phyloP scores from a whole-genome alignment of 1,139 yeast species.

The Nadsonia commutata region DNA sequence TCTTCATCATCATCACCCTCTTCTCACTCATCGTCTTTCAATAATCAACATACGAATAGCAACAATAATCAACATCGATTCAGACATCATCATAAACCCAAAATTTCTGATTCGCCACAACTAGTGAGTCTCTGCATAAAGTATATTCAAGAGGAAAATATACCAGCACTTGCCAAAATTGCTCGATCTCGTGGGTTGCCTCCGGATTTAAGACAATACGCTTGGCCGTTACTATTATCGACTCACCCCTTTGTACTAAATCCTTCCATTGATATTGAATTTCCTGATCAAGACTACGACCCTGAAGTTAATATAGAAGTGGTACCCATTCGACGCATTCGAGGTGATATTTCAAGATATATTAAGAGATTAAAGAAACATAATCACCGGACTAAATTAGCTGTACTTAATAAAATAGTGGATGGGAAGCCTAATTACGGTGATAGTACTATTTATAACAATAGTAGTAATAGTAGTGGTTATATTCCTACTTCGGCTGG shows the following conservation, averaged over 20 bases:
- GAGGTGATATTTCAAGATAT: constrained; percentile 21
- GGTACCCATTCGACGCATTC: constrained; percentile 18
- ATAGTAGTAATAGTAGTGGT: neutral
- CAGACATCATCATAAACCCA: constrained; percentile 24
- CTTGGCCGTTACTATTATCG: constrained; percentile 74
- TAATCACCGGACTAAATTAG: neutral
- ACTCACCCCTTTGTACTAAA: constrained; percentile 73
- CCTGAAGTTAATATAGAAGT: constrained; percentile 8
- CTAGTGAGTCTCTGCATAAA: constrained; percentile 20
- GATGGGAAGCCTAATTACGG: neutral
- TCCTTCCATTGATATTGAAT: constrained; percentile 40
- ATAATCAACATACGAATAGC: neutral
- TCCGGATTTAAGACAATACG: constrained; percentile 58
- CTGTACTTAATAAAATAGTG: neutral
- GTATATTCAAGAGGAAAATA: constrained; percentile 37
- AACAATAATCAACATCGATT: constrained; percentile 11
- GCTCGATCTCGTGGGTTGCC: constrained; percentile 82
- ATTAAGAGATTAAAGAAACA: constrained; percentile 11
- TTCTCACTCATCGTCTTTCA: neutral
- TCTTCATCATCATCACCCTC: neutral
- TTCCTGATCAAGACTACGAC: neutral
- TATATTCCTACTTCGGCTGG: neutral
- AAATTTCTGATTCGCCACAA: constrained; percentile 22
- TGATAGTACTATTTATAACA: neutral
- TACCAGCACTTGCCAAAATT: constrained; percentile 58